A percentile compares a stretch with the other conserved stretches of the same genome.
These are phyloP conservation scores for Parastagonospora nodorum DNA, from an alignment of 2,329 filamentous ascomycete genomes.

Conservation along the genomic window DNA sequence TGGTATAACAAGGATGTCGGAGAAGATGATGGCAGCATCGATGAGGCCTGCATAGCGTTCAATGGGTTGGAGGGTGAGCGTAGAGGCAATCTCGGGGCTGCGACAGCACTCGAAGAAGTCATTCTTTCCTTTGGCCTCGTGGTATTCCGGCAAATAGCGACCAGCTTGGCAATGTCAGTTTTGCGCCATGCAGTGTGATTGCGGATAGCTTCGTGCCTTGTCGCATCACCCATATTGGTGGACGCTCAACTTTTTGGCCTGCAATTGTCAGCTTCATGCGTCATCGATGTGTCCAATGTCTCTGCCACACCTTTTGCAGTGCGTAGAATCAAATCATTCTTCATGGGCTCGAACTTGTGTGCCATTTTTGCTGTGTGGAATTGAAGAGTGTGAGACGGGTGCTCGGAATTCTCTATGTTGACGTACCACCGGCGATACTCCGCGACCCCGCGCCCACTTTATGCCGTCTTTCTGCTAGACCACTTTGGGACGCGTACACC, in stretches of 20 bases:
- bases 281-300: background rate
- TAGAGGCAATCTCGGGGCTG: slow-evolving; percentile 88
- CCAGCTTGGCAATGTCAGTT: slow-evolving; percentile 66
- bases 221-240: slow-evolving; percentile 99
- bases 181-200: background rate
- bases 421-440: slow-evolving; percentile 10
- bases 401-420: slow-evolving; percentile 15
- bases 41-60: slow-evolving; percentile 89
- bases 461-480: slow-evolving; percentile 19
- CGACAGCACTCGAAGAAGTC: slow-evolving; percentile 99
- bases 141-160: slow-evolving; percentile 96
- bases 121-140: slow-evolving; percentile 84
- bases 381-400: slow-evolving; percentile 3
- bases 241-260: slow-evolving; percentile 90
- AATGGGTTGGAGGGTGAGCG: slow-evolving; percentile 90
- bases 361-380: slow-evolving; percentile 58
- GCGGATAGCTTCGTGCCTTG: slow-evolving; percentile 68
- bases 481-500: slow-evolving; percentile 24
- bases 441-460: slow-evolving; percentile 29
- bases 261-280: slow-evolving; percentile 24
- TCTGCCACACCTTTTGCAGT: slow-evolving; percentile 77
- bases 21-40: slow-evolving; percentile 98
- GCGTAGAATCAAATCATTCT: slow-evolving; percentile 91
- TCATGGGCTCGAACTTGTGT: slow-evolving; percentile 76
- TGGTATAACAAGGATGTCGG: slow-evolving; percentile 95